These are phyloP conservation scores for Populus hybrid DNA, from an alignment of 441 rosid genomes.

Conservation along the genomic window DNA sequence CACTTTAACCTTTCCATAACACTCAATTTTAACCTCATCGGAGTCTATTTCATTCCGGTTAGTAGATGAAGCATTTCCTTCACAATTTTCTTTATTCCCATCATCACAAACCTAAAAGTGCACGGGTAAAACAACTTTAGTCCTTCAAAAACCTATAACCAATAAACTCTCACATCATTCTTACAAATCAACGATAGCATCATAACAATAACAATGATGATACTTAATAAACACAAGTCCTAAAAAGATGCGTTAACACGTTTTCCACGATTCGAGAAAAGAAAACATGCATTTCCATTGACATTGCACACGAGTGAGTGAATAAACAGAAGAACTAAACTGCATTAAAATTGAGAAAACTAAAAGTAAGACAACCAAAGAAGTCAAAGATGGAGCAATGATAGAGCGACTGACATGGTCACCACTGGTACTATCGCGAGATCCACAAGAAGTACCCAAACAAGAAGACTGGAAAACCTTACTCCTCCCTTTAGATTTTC, in stretches of 20 bases:
- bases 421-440: conserved; percentile 35
- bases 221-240: not conserved
- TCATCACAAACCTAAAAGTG: conserved; percentile 26
- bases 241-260: not conserved
- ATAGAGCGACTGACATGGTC: conserved; percentile 33
- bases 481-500: conserved; percentile 48
- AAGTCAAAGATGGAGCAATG: not conserved
- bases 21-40: conserved; percentile 42
- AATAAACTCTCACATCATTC: not conserved
- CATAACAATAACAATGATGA: not conserved
- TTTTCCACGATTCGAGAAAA: not conserved
- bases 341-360: not conserved
- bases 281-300: not conserved
- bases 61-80: conserved; percentile 31
- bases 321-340: not conserved
- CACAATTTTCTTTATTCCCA: conserved; percentile 29
- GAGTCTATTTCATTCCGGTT: conserved; percentile 26
- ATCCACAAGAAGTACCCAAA: conserved; percentile 62
- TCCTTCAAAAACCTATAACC: not conserved
- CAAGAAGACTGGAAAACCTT: conserved; percentile 65
- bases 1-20: conserved; percentile 41
- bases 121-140: conserved; percentile 1
- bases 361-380: not conserved
- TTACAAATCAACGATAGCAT: not conserved
- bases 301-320: not conserved